Base-by-base conservation (phyloP, 225 moss, liverwort and hornwort genomes). In the Marchantia paleacea region DNA sequence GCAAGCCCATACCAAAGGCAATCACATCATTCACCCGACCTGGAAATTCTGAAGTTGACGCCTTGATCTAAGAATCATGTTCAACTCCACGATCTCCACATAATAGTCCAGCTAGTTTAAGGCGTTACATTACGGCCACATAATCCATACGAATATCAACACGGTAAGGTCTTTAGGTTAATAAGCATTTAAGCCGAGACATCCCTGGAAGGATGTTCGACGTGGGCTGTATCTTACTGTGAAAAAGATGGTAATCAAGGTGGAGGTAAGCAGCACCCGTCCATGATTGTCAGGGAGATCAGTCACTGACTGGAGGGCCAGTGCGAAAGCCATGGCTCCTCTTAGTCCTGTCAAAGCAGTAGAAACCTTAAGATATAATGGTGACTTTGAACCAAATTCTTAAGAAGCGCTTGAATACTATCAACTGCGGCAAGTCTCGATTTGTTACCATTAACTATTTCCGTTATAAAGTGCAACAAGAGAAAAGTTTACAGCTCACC, bases 251-350 rank as follows among this genome's bases (percentile, higher is more conserved):
- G 97, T 97, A 39, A 97, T 92, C 24, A 97, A 83, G 69, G 97
- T 97, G 54, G 97, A 89, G 52, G 97, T 94, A 39, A 97, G 90
- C 25, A 88, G 84, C 69, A 93, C 91, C 47, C 84, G 97, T 55
- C 97, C 97, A 80, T 94, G 92, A 73, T 91, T 85, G 31, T 93
- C 65, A 71, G 97, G 97, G 65, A 94, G 87, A 79, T 97, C 93
- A 7, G 60, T 73, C 29, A 97, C 86, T 2, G 94, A 97, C 80
- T 94, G 93, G 48, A 93, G 85, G 55, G 97, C 92, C 74, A 97
- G 82, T 61, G 94, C 97, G 88, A 97, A 97, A 12, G 97, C 97
- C 97, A 97, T 97, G 71, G 96, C 96, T 87, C 97, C 97, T 74
- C 97, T 81, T 16, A 97, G 80, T 7, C 97, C 97, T 97, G 86